A percentile compares a stretch with the other conserved stretches of the same genome.
These are phyloP conservation scores for Hirsutella rhossiliensis DNA, from an alignment of 2,329 filamentous ascomycete species.

Conservation along the genomic window DNA sequence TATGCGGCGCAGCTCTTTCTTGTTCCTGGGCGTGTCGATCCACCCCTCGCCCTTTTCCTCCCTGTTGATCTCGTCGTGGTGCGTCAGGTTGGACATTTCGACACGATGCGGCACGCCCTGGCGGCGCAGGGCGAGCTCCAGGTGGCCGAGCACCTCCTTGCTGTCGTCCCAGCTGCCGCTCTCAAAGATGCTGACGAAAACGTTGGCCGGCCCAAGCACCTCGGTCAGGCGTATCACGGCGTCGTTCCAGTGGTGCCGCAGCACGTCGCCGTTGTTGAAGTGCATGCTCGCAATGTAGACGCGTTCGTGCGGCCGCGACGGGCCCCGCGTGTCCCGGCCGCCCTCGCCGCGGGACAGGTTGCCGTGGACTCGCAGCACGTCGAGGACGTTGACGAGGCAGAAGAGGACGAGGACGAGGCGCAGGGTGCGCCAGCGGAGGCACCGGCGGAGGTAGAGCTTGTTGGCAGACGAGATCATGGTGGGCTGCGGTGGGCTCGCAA, in stretches of 20 bases:
- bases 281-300: slow-evolving; percentile 61
- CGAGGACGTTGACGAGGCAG: slow-evolving; percentile 23
- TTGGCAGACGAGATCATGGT: slow-evolving; percentile 17
- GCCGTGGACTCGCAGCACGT: slow-evolving; percentile 24
- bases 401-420: slow-evolving; percentile 22
- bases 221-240: slow-evolving; percentile 45
- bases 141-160: slow-evolving; percentile 44
- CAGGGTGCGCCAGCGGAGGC: slow-evolving; percentile 21
- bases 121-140: slow-evolving; percentile 41
- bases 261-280: slow-evolving; percentile 51
- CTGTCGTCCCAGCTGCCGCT: slow-evolving; percentile 59
- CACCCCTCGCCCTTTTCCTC: slow-evolving; percentile 40
- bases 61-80: slow-evolving; percentile 39
- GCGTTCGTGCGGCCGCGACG: slow-evolving; percentile 20
- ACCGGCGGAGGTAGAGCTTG: slow-evolving; percentile 22
- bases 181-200: slow-evolving; percentile 57
- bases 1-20: slow-evolving; percentile 50
- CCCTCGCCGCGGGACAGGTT: slow-evolving; percentile 16
- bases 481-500: background rate
- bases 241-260: slow-evolving; percentile 50
- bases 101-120: slow-evolving; percentile 43
- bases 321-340: slow-evolving; percentile 7
- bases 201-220: slow-evolving; percentile 47
- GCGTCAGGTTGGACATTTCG: slow-evolving; percentile 44
- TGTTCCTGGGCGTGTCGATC: slow-evolving; percentile 44